phyloP scores from a whole-genome alignment of 2,329 filamentous ascomycete species.

The Chrysosporium queenslandicum region DNA sequence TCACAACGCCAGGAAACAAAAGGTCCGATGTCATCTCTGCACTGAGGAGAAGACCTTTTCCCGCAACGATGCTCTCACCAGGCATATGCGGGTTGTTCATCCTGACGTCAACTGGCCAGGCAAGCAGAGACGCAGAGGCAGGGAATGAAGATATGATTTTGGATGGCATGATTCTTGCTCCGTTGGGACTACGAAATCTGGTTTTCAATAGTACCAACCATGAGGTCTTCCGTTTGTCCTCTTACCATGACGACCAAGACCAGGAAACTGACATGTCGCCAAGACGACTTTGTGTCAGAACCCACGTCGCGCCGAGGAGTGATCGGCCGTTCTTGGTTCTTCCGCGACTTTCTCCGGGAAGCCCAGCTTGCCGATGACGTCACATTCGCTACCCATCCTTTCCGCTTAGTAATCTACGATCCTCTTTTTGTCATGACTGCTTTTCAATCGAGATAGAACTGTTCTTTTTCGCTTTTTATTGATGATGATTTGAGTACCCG shows the following conservation, averaged over 20 bases:
- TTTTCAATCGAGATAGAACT: not conserved
- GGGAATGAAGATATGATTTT: conserved; percentile 23
- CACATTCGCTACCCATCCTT: not conserved
- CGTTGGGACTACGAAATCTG: not conserved
- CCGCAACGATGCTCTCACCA: conserved; percentile 82
- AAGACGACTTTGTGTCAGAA: not conserved
- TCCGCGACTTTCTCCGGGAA: not conserved
- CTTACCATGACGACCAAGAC: not conserved
- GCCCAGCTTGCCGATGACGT: not conserved
- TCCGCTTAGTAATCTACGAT: not conserved
- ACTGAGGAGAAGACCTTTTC: conserved; percentile 97
- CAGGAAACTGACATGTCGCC: not conserved
- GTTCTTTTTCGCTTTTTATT: not conserved
- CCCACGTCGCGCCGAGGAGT: not conserved
- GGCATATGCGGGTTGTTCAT: conserved; percentile 90
- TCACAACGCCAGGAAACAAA: conserved; percentile 87
- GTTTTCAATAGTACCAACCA: not conserved
- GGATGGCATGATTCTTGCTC: not conserved
- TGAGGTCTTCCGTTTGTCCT: not conserved
- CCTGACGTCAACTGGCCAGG: conserved; percentile 77
- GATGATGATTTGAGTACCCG: not conserved
- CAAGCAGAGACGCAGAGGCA: conserved; percentile 40
- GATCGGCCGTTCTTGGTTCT: not conserved
- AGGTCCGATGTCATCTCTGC: conserved; percentile 85
- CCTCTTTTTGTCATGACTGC: not conserved